A percentile compares a stretch with the other conserved stretches of the same genome.
Evolutionary conservation across 768 basidiomycete species (phyloP).

Genomic region (Gloeostereum incarnatum): DNA sequence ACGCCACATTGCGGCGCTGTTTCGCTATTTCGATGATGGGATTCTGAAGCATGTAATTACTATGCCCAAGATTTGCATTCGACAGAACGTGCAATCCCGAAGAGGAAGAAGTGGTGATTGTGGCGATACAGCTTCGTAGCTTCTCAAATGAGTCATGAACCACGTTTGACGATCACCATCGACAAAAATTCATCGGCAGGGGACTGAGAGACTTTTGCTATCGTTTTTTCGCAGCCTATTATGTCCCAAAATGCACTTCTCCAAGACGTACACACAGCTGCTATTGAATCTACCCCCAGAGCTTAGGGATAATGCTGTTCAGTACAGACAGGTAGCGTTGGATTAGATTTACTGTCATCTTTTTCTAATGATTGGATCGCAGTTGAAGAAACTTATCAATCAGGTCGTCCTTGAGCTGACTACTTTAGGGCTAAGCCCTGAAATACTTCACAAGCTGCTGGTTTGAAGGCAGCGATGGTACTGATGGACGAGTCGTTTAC

Average conservation of each 20-base stretch:
- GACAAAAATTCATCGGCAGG: too few species aligned
- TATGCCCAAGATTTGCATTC: too few species aligned
- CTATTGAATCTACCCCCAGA: constrained; percentile 66
- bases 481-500: constrained; percentile 37
- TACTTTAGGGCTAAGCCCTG: constrained; percentile 51
- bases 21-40: too few species aligned
- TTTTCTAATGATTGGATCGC: constrained; percentile 4
- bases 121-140: too few species aligned
- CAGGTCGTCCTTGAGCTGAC: constrained; percentile 72
- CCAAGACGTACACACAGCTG: constrained; percentile 57
- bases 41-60: too few species aligned
- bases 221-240: too few species aligned
- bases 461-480: constrained; percentile 7
- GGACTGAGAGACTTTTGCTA: too few species aligned
- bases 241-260: constrained; percentile 64
- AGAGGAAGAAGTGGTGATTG: too few species aligned
- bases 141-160: too few species aligned
- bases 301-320: constrained; percentile 67
- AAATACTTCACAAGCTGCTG: constrained; percentile 34
- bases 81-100: too few species aligned
- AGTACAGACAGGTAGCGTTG: constrained; percentile 66
- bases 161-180: too few species aligned
- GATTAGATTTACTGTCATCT: neutral
- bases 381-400: constrained; percentile 91
- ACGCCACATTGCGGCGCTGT: too few species aligned